These are phyloP conservation scores for Pestalotiopsis sp. DNA, from an alignment of 2,329 filamentous ascomycete species.

Conservation along the genomic window DNA sequence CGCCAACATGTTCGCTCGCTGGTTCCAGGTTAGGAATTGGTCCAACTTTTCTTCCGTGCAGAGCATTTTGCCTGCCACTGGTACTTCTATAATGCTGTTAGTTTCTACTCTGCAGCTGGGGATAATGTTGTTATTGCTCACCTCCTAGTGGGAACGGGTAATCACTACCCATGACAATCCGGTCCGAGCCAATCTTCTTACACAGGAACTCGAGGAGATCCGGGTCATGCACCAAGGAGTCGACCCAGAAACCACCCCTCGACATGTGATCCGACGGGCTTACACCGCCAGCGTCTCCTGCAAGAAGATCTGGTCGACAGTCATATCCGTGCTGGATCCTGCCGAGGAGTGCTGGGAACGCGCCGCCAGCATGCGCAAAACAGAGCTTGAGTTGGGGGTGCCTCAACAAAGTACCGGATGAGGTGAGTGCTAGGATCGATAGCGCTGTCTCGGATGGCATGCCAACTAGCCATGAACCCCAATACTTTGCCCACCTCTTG, in stretches of 20 bases:
- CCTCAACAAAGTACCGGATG: constrained; percentile 31
- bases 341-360: constrained; percentile 37
- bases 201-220: constrained; percentile 36
- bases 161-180: constrained; percentile 37
- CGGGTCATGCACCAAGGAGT: constrained; percentile 37
- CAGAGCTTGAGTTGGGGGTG: constrained; percentile 34
- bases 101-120: not conserved
- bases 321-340: constrained; percentile 38
- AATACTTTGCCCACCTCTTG: constrained; percentile 34
- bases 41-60: constrained; percentile 28
- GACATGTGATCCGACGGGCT: constrained; percentile 32
- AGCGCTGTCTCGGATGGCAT: constrained; percentile 40
- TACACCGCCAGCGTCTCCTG: constrained; percentile 29
- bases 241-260: constrained; percentile 34
- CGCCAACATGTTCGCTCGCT: constrained; percentile 33
- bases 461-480: constrained; percentile 37
- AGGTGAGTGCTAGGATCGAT: constrained; percentile 34
- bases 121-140: not conserved
- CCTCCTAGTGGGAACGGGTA: constrained; percentile 39
- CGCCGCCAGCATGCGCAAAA: constrained; percentile 38
- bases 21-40: constrained; percentile 32
- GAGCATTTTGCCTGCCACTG: constrained; percentile 36
- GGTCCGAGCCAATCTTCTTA: constrained; percentile 33
- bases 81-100: constrained; percentile 29
- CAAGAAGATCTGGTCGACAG: constrained; percentile 38